Base-by-base conservation (phyloP, 768 basidiomycete species). In the Psilocybe subaeruginosa region DNA sequence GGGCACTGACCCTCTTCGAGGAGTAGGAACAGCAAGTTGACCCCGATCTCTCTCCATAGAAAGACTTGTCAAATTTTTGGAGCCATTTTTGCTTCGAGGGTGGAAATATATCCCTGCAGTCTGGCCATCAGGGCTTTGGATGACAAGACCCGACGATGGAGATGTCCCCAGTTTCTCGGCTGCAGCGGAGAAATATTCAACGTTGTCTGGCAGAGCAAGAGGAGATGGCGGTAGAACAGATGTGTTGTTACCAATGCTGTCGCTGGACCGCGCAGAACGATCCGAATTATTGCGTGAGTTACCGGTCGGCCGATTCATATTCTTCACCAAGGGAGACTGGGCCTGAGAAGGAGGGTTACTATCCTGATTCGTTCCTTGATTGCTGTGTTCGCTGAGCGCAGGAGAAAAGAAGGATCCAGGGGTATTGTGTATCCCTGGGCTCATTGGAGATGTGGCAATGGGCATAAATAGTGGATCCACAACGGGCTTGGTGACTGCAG, bases 61-160 rank as follows among this genome's bases (percentile, higher is more conserved):
- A 27, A 74, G 74, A 47, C 76, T 78, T 12, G 76, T 75, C 17
- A 72, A 65, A 43, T 71, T 75, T 54, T 73, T 67, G 8, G 69
- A 72, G 11, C 64, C 29, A 49, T 65, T 79, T 72, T 76, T 85
- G 64, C 63, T 77, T 31, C 83, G 81, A 1, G 96, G 97, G 63
- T 95, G 91, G 75, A 99, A 99, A 78, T 95, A 93, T 59, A 99
- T 96, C 9, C 95, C 97, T n/a, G 93, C 84, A 2, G 94, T 92
- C 66, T 94, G 88, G 0, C 97, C 97, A 72, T 97, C 95, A 1
- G 95, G 93, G 69, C 90, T 93, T 66, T 96, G 92, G 39, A 99
- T 91, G 54, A 98, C 84, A 6, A 97, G 82, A 0, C 96, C 96
- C 9, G 93, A 92, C 4, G 91, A 89, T 3, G 91, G 88, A 0